Base-by-base conservation (phyloP, 176 grass and related monocot genomes). In the Oryza glaberrima region DNA sequence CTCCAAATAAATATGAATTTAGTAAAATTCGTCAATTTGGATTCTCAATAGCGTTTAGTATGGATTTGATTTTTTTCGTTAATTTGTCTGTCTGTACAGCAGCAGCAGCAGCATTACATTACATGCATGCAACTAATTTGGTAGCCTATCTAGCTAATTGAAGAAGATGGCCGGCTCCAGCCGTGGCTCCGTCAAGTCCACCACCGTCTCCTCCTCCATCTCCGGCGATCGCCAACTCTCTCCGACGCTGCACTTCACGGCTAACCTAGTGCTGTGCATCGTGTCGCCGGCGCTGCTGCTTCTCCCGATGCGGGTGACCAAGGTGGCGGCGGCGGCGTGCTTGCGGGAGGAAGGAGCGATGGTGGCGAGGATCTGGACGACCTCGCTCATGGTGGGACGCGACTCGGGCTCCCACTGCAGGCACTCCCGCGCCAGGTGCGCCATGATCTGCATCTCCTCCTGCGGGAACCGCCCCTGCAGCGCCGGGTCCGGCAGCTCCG, bases 401-500 rank as follows among this genome's bases (percentile, higher is more conserved):
- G 88, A 88, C 67, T 99, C 96, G 14, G 96, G 96, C 71, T 99
- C 96, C 96, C 91, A 99, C 74, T 96, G 93, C 81, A 99, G 79
- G 73, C 96, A 99, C 91, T 99, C 96, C 78, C 89, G 78, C 1
- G 96, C 96, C 12, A 99, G 81, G 83, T 96, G 96, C 38, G 93
- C 91, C 91, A 99, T 92, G 83, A 99, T 94, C 82, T 94, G 96
- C 86, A 99, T 99, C 85, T 99, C 93, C 89, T 99, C 96, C 69
- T 86, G 70, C 65, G 91, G 67, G 88, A 99, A 99, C 30, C 81
- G 72, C 70, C 90, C 86, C 69, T 89, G 86, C 26, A 96, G 83
- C 44, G 88, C 43, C 25, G 88, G 88, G 86, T 99, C 96, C 2
- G 96, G 93, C 82, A 99, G 82, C 87, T 99, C 96, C 51, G 91